A percentile compares a stretch with the other conserved stretches of the same genome.
phyloP scores from a whole-genome alignment of 495 filamentous ascomycete species.

The Parathielavia hyrcaniae region DNA sequence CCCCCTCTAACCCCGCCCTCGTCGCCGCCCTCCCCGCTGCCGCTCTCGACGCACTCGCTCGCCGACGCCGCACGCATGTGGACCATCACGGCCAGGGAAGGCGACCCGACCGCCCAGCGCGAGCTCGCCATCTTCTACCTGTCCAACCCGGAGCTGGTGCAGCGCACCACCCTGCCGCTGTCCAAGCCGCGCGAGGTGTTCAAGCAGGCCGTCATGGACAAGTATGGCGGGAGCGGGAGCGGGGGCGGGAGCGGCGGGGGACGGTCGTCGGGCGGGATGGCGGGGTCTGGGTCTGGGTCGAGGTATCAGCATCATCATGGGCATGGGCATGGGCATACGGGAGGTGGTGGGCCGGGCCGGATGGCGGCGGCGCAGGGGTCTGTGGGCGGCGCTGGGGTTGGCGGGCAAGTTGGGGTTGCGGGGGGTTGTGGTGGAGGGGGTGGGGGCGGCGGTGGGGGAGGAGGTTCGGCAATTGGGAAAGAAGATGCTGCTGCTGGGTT shows the following conservation, averaged over 20 bases:
- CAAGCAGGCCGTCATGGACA: conserved; percentile 79
- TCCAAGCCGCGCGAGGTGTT: conserved; percentile 85
- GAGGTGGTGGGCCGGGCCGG: background rate
- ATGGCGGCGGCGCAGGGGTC: conserved; percentile 3
- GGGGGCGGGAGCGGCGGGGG: too few species aligned
- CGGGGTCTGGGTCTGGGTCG: conserved; percentile 15
- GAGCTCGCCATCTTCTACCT: conserved; percentile 93
- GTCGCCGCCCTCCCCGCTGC: conserved; percentile 37
- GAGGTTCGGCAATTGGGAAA: conserved; percentile 19
- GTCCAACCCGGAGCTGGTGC: conserved; percentile 83
- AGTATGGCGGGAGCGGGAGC: conserved; percentile 39
- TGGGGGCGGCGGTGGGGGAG: conserved; percentile 19
- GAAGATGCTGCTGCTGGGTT: conserved; percentile 21
- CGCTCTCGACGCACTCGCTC: conserved; percentile 54
- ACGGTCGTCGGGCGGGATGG: conserved; percentile 1
- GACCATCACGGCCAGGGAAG: conserved; percentile 91
- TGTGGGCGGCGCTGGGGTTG: conserved; percentile 13
- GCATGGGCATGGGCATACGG: background rate
- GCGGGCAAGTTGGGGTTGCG: background rate
- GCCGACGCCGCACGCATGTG: conserved; percentile 86
- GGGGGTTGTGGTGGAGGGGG: conserved; percentile 1
- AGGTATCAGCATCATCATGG: conserved; percentile 25
- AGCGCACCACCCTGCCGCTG: conserved; percentile 75
- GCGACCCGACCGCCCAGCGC: conserved; percentile 83
- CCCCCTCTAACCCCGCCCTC: conserved; percentile 20